Evolutionary conservation across 495 filamentous ascomycete species (phyloP), one percentile per base, ranked within the genome.

Genomic region (Daldinia caldariorum): DNA sequence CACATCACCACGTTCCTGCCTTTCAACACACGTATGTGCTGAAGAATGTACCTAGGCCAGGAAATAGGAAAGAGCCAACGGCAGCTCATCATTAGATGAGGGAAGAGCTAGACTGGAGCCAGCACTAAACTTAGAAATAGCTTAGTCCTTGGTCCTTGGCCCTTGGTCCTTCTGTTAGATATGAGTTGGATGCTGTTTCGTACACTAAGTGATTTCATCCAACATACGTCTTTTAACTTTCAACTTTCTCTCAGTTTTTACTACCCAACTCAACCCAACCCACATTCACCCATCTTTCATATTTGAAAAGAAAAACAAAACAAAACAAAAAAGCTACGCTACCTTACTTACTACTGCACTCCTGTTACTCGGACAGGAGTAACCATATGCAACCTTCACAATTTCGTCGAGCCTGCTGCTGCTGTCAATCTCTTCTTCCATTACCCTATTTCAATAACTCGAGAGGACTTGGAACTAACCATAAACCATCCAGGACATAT

Each of bases 81-180:
- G 53, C 47, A n/a, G 64, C 34, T 47, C 18, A 41, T 35, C 20
- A 9, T 20, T 45, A 32, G 5, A 41, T 38, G 39, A 18, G 43
- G 53, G 22, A 39, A 50, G 35, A 60, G 58, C 29, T 47, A 61
- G 35, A 50, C 16, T 22, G 59, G 29, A 55, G 47, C 39, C 26
- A 47, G 50, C 6, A 16, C 13, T 37, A 6, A 66, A 66, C 57
- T 53, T 66, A 62, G 54, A 58, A 71, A 63, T 51, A 59, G 59
- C 60, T 63, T 39, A 43, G 34, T 49, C 47, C 55, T 72, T 63
- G 26, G 1, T 26, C 26, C 26, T 26, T 26, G 26, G 26, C 3
- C 26, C 26, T 26, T 39, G 50, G 34, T 49, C 47, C 55, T 72
- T 63, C 69, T 55, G 32, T 12, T 32, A 26, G 29, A 53, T 10